Percentiles rank a stretch among this genome's conserved stretches.
Conservation (phyloP, 2,329 filamentous ascomycete genomes). For the Sporothrix euskadiensis region DNA sequence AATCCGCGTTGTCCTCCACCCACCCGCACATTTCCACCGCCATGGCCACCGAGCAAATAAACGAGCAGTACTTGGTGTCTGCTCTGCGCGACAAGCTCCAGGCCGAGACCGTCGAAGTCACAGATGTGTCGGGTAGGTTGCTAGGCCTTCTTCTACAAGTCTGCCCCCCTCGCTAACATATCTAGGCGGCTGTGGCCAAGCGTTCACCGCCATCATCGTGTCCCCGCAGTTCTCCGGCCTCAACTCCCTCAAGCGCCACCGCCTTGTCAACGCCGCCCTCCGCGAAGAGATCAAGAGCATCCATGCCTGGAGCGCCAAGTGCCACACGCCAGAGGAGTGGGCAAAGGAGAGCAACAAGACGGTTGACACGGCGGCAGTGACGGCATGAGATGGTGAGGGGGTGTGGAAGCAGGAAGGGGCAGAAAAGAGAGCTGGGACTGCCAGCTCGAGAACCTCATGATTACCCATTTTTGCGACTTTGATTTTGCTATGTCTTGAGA, state of each 20-base stretch:
- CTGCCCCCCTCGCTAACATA: not conserved
- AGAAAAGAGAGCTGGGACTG: constrained; percentile 30
- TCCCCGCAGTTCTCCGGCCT: constrained; percentile 70
- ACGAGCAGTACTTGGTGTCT: constrained; percentile 67
- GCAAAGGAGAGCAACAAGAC: constrained; percentile 61
- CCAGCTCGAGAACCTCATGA: not conserved
- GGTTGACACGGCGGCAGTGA: constrained; percentile 57
- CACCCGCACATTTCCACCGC: constrained; percentile 2
- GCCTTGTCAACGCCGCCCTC: constrained; percentile 78
- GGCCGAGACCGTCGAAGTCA: constrained; percentile 80
- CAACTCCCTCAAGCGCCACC: constrained; percentile 78
- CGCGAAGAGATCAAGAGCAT: constrained; percentile 87
- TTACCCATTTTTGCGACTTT: constrained; percentile 2
- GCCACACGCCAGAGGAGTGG: constrained; percentile 89
- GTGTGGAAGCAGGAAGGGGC: constrained; percentile 44
- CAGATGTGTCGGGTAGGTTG: constrained; percentile 82
- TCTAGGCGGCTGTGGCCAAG: constrained; percentile 59
- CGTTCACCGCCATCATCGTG: constrained; percentile 60
- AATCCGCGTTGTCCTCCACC: not conserved
- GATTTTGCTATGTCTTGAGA: not conserved
- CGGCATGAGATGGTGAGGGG: constrained; percentile 44
- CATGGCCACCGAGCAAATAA: constrained; percentile 61
- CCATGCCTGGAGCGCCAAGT: constrained; percentile 94
- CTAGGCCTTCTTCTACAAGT: not conserved
- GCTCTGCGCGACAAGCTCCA: constrained; percentile 70